phyloP scores from a whole-genome alignment of 2,329 filamentous ascomycete genomes.

The Pseudopithomyces maydicus region DNA sequence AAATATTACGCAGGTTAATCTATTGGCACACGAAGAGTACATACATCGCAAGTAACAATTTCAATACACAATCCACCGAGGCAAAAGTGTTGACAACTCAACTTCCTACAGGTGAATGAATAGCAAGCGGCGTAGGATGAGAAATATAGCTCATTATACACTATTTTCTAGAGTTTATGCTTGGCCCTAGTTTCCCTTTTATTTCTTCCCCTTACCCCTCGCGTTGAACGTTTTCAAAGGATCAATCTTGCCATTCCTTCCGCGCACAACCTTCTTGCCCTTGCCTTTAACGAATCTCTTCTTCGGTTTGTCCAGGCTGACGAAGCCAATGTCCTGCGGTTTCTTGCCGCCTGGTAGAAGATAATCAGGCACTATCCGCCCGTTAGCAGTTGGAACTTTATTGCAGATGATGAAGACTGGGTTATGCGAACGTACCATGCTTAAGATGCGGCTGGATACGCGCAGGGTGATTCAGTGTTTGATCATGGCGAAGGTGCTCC shows the following conservation, averaged over 20 bases:
- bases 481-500: constrained; percentile 85
- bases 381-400: neutral
- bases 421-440: constrained; percentile 14
- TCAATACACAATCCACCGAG: no score
- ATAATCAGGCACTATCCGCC: constrained; percentile 76
- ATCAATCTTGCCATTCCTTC: constrained; percentile 72
- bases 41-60: no score
- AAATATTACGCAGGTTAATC: no score
- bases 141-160: neutral
- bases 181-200: neutral
- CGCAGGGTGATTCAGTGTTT: constrained; percentile 76
- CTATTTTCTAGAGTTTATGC: neutral
- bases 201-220: constrained; percentile 45
- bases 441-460: constrained; percentile 87
- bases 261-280: constrained; percentile 55
- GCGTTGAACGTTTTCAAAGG: constrained; percentile 86
- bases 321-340: constrained; percentile 73
- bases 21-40: no score
- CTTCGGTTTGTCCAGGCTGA: constrained; percentile 61
- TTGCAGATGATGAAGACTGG: neutral
- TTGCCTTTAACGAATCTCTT: constrained; percentile 51
- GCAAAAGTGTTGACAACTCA: no score
- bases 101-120: no score
- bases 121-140: no score
- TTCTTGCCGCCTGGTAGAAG: constrained; percentile 79